A percentile compares a stretch with the other conserved stretches of the same genome.
These are phyloP conservation scores for Plantago ovata DNA, from an alignment of 257 asterid genomes.

Conservation along the genomic window DNA sequence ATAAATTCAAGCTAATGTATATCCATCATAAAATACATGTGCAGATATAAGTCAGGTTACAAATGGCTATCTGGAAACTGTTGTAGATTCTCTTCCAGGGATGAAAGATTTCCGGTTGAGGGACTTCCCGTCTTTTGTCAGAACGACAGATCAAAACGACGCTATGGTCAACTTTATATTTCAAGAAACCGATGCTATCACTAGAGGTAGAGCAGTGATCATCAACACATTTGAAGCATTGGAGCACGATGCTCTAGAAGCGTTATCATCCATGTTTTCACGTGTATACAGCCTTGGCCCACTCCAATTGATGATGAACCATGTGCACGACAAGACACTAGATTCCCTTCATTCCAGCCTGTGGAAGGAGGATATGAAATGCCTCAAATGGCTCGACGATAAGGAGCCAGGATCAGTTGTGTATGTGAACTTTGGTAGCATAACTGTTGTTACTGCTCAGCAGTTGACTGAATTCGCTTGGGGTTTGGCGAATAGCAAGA, in stretches of 20 bases:
- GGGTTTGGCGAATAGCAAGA: slow-evolving; percentile 47
- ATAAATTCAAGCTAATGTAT: background rate
- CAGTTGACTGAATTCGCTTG: slow-evolving; percentile 53
- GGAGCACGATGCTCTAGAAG: slow-evolving; percentile 29
- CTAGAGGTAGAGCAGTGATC: slow-evolving; percentile 31
- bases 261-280: slow-evolving; percentile 31
- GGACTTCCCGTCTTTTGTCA: slow-evolving; percentile 50
- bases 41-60: slow-evolving; percentile 24
- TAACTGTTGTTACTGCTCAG: slow-evolving; percentile 35
- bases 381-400: slow-evolving; percentile 39
- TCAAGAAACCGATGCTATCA: slow-evolving; percentile 20
- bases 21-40: background rate
- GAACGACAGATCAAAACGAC: slow-evolving; percentile 45
- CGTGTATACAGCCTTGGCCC: slow-evolving; percentile 39
- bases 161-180: slow-evolving; percentile 35
- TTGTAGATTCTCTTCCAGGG: slow-evolving; percentile 32
- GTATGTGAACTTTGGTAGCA: slow-evolving; percentile 57
- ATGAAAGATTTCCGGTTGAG: slow-evolving; percentile 34
- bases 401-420: slow-evolving; percentile 39
- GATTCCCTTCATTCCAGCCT: slow-evolving; percentile 29
- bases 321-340: slow-evolving; percentile 20
- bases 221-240: slow-evolving; percentile 51
- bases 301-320: slow-evolving; percentile 29
- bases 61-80: slow-evolving; percentile 10
- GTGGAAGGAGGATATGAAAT: slow-evolving; percentile 43